A percentile compares a stretch with the other conserved stretches of the same genome.
Evolutionary conservation across 331 rosid genomes (phyloP).

Genomic region (Stylosanthes scabra): DNA sequence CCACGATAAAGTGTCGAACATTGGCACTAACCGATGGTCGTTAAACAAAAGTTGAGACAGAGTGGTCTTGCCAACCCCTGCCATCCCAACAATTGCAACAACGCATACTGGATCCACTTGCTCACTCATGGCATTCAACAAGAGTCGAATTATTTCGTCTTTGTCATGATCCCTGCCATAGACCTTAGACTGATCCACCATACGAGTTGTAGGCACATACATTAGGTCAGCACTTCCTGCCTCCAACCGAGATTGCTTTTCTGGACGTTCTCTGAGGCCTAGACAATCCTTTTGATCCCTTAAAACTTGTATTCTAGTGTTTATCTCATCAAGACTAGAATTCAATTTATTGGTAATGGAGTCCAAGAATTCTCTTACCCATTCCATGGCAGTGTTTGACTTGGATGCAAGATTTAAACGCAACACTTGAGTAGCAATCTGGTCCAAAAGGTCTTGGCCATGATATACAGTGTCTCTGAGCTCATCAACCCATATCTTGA

Average conservation of each 20-base stretch:
- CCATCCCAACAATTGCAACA: constrained; percentile 42
- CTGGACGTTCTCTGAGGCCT: not conserved
- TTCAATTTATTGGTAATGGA: not conserved
- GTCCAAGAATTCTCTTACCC: not conserved
- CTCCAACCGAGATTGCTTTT: not conserved
- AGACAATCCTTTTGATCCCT: not conserved
- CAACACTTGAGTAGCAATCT: not conserved
- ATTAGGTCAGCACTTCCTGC: not conserved
- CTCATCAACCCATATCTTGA: not conserved
- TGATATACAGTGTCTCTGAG: not conserved
- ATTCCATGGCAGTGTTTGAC: not conserved
- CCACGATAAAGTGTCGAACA: constrained; percentile 21
- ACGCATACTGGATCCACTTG: not conserved
- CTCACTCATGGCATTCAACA: not conserved
- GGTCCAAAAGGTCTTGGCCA: not conserved
- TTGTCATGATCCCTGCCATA: constrained; percentile 21
- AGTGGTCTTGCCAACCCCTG: constrained; percentile 38
- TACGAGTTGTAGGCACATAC: constrained; percentile 12
- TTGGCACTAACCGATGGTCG: not conserved
- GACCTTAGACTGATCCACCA: constrained; percentile 26
- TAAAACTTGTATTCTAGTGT: not conserved
- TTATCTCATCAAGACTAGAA: not conserved
- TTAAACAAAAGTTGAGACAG: constrained; percentile 46
- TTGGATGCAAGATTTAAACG: no score
- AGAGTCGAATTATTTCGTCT: constrained; percentile 10